Evolutionary conservation across 768 basidiomycete species (phyloP).

Genomic region (Tricholoma furcatifolium): DNA sequence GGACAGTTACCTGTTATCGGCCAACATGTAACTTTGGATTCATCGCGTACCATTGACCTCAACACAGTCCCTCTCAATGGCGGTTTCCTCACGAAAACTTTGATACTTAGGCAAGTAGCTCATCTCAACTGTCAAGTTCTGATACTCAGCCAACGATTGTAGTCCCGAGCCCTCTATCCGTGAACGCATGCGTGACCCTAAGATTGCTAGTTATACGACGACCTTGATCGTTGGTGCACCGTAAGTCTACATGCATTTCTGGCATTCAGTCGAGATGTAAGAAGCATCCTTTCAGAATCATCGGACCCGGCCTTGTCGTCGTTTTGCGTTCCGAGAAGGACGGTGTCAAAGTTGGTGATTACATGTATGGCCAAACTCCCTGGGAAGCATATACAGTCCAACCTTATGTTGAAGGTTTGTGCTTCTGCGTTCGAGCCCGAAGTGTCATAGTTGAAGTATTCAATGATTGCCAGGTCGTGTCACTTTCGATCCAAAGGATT

Average conservation of each 20-base stretch:
- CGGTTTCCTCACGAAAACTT: conserved; percentile 20
- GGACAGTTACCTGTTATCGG: conserved; percentile 11
- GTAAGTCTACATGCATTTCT: neutral
- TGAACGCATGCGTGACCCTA: conserved; percentile 4
- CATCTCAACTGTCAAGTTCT: neutral
- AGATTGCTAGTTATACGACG: conserved; percentile 1
- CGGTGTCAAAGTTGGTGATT: conserved; percentile 24
- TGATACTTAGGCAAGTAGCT: conserved; percentile 10
- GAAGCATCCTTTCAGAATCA: conserved; percentile 14
- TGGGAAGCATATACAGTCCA: conserved; percentile 16
- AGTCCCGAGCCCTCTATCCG: conserved; percentile 9
- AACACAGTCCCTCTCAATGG: conserved; percentile 20
- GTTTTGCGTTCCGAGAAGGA: conserved; percentile 32
- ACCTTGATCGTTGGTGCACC: conserved; percentile 3
- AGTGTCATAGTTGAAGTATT: too few relatives aligned
- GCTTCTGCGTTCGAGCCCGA: too few relatives aligned
- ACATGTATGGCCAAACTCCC: conserved; percentile 26
- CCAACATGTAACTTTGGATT: conserved; percentile 11
- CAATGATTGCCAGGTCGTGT: conserved; percentile 12
- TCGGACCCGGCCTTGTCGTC: conserved; percentile 31
- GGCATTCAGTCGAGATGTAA: neutral
- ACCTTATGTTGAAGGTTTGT: conserved; percentile 5
- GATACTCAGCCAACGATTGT: neutral
- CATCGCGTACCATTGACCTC: conserved; percentile 18
- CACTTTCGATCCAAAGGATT: conserved; percentile 7